phyloP scores from a whole-genome alignment of 2,329 filamentous ascomycete genomes.

The Phaeomoniella chlamydospora region DNA sequence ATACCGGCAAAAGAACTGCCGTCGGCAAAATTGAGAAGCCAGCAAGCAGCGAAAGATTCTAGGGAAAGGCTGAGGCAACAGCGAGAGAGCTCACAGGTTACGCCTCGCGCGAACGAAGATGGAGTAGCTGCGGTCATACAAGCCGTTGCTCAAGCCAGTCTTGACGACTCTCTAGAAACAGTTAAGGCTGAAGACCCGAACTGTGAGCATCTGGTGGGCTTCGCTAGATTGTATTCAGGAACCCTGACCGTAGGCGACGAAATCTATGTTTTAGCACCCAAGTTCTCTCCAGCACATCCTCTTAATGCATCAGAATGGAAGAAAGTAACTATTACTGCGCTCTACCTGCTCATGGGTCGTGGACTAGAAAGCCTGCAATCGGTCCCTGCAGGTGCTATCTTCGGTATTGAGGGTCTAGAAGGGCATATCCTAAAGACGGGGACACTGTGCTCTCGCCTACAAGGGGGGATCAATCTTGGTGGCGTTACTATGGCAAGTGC shows the following conservation, averaged over 20 bases:
- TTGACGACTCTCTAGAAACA: conserved; percentile 26
- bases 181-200: conserved; percentile 37
- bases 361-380: conserved; percentile 68
- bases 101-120: conserved; percentile 31
- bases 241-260: conserved; percentile 78
- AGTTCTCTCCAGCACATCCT: conserved; percentile 73
- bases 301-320: conserved; percentile 58
- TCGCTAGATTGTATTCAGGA: conserved; percentile 86
- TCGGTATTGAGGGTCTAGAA: conserved; percentile 84
- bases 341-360: conserved; percentile 94
- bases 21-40: conserved; percentile 58
- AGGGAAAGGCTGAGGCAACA: conserved; percentile 83
- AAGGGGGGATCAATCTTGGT: conserved; percentile 79
- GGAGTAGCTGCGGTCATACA: conserved; percentile 45
- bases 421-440: conserved; percentile 92
- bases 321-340: conserved; percentile 69
- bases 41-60: conserved; percentile 67
- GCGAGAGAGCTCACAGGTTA: conserved; percentile 63
- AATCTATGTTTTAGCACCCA: conserved; percentile 82
- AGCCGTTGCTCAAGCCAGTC: conserved; percentile 36
- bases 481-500: conserved; percentile 68
- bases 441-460: conserved; percentile 75
- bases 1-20: conserved; percentile 84
- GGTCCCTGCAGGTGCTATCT: conserved; percentile 87
- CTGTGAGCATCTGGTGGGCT: conserved; percentile 87